Percentiles rank a stretch among this genome's conserved stretches.
phyloP scores from a whole-genome alignment of 2,329 filamentous ascomycete genomes.

The Apiospora arundinis region DNA sequence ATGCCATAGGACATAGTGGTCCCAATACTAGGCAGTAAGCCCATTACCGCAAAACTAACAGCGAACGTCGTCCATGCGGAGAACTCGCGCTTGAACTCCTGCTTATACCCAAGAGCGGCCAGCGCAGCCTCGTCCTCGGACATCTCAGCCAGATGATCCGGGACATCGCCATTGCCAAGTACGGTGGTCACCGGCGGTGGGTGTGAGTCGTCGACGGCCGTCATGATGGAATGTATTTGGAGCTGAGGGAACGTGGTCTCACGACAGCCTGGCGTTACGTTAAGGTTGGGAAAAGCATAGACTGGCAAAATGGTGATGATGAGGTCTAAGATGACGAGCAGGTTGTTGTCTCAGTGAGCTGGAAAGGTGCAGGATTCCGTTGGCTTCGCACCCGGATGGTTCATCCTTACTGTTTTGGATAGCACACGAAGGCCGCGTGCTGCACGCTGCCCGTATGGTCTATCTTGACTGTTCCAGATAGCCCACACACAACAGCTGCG shows the following conservation, averaged over 20 bases:
- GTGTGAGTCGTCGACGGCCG: slow-evolving; percentile 2
- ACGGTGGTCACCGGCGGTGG: slow-evolving; percentile 37
- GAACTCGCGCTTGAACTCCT: slow-evolving; percentile 67
- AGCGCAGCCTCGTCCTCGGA: slow-evolving; percentile 64
- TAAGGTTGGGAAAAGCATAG: background rate
- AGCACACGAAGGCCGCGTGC: background rate
- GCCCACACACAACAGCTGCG: too few species aligned
- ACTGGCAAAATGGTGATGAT: too few species aligned
- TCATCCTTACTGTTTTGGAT: background rate
- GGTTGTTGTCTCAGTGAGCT: background rate
- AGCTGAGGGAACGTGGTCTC: background rate
- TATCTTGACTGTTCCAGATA: too few species aligned
- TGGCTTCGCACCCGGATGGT: background rate
- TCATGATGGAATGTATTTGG: slow-evolving; percentile 5
- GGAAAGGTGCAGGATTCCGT: background rate
- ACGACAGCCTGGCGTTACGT: background rate
- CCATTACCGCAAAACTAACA: slow-evolving; percentile 75
- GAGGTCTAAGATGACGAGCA: background rate
- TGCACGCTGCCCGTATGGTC: background rate
- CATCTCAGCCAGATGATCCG: slow-evolving; percentile 38
- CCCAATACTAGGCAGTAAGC: slow-evolving; percentile 73
- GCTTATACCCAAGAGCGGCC: slow-evolving; percentile 59
- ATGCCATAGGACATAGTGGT: slow-evolving; percentile 75
- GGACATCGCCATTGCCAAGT: slow-evolving; percentile 35
- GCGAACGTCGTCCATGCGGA: slow-evolving; percentile 77